Evolutionary conservation across 177 flowering plant genomes (phyloP), one percentile per base, ranked within the genome.

Genomic region (Vitis hybrid): DNA sequence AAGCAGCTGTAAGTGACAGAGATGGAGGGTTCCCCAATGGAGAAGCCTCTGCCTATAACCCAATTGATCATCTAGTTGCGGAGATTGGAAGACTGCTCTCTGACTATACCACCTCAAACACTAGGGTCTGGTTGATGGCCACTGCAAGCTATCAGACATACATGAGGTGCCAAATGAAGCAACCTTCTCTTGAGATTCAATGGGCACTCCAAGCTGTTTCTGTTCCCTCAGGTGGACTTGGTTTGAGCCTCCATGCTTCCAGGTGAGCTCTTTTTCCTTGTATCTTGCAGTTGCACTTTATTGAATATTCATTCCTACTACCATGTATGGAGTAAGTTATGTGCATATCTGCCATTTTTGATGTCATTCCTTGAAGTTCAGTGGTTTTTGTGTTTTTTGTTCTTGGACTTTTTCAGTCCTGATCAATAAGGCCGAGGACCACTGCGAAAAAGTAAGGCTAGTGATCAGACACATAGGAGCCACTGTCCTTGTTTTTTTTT

Each of bases 161-260:
- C 65, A 88, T 87, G 86, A 90, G 68, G 73, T 87, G 95, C 71
- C 90, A 89, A 71, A 83, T 83, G 84, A 87, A 82, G 72, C 86
- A 85, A 54, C 92, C 97, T 31, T 67, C 97, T 53, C 83, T 95
- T 69, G 95, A 92, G 78, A 65, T 67, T 50, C 88, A 86, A 72
- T 95, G 98, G 97, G 73, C 71, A 74, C 92, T 95, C 59, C 97
- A 95, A 77, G 85, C 92, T 69, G 89, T 95, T 71, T 78, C 92
- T 75, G 81, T 92, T 76, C 97, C 95, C 52, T 83, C 88, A 12
- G 85, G 86, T 78, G 91, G 91, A 47, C 87, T 91, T 73, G 91
- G 84, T 49, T 81, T 90, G 75, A 89, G 86, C 81, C 97, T 94
- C 70, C 86, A 86, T 74, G 82, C 84, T 72, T 83, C 92, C 68